These are phyloP conservation scores for Lindgomyces ingoldianus DNA, from an alignment of 495 filamentous ascomycete genomes.

Conservation along the genomic window DNA sequence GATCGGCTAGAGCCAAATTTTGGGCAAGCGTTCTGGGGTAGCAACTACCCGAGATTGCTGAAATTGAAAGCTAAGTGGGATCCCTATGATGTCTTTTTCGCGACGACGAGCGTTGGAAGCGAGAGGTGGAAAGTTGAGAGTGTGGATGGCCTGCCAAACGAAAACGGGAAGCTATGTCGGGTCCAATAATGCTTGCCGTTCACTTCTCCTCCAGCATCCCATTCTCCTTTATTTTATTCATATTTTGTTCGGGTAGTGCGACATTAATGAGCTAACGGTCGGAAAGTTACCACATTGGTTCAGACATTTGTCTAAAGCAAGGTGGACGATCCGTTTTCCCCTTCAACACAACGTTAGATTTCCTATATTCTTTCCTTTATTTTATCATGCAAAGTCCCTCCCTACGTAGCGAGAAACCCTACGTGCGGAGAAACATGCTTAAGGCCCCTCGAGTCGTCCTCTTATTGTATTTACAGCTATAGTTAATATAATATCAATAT, in stretches of 20 bases:
- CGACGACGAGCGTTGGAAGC: constrained; percentile 28
- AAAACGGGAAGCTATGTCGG: constrained; percentile 33
- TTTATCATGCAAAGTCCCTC: too few species aligned
- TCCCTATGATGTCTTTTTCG: constrained; percentile 30
- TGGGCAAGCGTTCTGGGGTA: constrained; percentile 30
- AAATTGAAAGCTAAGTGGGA: constrained; percentile 25
- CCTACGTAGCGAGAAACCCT: too few species aligned
- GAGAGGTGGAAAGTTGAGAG: constrained; percentile 33
- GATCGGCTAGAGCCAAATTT: constrained; percentile 32
- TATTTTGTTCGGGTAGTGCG: not conserved
- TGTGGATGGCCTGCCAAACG: constrained; percentile 28
- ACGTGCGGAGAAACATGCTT: too few species aligned
- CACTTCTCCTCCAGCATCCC: not conserved
- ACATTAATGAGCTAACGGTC: not conserved
- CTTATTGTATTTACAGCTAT: too few species aligned
- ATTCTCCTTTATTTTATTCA: not conserved
- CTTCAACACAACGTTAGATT: too few species aligned
- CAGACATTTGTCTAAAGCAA: too few species aligned
- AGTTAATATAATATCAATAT: too few species aligned
- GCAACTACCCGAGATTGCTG: constrained; percentile 25
- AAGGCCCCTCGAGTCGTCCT: too few species aligned
- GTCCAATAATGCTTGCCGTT: constrained; percentile 3
- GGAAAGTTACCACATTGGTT: not conserved
- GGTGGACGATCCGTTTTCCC: too few species aligned
- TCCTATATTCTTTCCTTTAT: too few species aligned